phyloP scores from a whole-genome alignment of 768 basidiomycete species.

The Suillus subalutaceus region DNA sequence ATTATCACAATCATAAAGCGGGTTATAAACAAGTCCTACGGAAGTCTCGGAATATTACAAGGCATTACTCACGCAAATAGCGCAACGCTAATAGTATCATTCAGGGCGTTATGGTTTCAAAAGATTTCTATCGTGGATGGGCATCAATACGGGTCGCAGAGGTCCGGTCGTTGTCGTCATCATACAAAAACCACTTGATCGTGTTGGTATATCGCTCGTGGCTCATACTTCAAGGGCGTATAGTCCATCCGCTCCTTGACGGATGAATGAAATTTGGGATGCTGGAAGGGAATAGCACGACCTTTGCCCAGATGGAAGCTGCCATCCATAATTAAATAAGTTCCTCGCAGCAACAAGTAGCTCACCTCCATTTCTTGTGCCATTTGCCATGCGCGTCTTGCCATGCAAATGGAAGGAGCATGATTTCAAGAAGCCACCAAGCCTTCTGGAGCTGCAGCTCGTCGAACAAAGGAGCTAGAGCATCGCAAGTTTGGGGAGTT shows the following conservation, averaged over 20 bases:
- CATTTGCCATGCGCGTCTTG: slow-evolving; percentile 59
- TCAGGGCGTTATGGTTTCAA: not conserved
- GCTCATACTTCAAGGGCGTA: slow-evolving; percentile 52
- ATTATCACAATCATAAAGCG: not conserved
- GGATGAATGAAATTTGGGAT: slow-evolving; percentile 63
- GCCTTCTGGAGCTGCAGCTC: slow-evolving; percentile 41
- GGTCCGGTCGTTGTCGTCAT: slow-evolving; percentile 11
- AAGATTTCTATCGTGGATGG: not conserved
- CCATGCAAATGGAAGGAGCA: slow-evolving; percentile 56
- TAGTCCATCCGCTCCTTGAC: slow-evolving; percentile 62
- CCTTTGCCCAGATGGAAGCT: slow-evolving; percentile 58
- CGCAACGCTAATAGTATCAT: not conserved
- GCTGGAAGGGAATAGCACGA: slow-evolving; percentile 45
- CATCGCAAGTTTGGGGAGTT: slow-evolving; percentile 26
- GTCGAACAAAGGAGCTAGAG: slow-evolving; percentile 59
- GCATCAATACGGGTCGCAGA: not conserved
- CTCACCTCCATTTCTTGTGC: slow-evolving; percentile 60
- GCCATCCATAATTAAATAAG: not conserved
- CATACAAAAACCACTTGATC: slow-evolving; percentile 53
- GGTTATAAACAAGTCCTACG: not conserved
- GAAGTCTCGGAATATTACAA: not conserved
- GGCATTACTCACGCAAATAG: not conserved
- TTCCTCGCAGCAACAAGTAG: slow-evolving; percentile 13
- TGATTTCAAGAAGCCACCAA: slow-evolving; percentile 79
- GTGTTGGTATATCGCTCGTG: slow-evolving; percentile 53